Evolutionary conservation across 805 yeast genomes (phyloP).

Genomic region (Candida manassasensis): DNA sequence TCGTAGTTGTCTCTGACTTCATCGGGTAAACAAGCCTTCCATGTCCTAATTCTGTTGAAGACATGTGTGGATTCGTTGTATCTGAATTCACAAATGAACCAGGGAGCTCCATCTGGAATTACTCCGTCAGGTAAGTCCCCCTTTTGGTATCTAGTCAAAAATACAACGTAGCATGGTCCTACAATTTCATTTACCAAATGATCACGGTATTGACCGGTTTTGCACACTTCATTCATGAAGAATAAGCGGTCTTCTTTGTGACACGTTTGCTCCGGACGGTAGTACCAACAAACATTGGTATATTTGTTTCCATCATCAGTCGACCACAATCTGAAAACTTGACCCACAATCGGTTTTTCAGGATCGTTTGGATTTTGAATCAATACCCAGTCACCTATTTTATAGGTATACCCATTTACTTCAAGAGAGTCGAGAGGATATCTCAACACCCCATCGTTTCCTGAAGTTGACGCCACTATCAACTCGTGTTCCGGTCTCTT

Average conservation of each 20-base stretch:
- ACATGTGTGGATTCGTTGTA: slow-evolving; percentile 87
- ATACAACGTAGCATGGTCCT: slow-evolving; percentile 92
- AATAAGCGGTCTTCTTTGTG: slow-evolving; percentile 87
- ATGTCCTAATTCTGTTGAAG: slow-evolving; percentile 92
- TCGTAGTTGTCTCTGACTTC: slow-evolving; percentile 87
- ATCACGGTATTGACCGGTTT: slow-evolving; percentile 94
- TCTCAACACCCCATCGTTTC: slow-evolving; percentile 50
- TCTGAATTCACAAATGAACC: slow-evolving; percentile 91
- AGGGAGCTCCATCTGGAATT: slow-evolving; percentile 70
- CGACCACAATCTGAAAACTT: slow-evolving; percentile 89
- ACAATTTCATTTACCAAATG: slow-evolving; percentile 84
- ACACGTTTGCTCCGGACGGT: slow-evolving; percentile 96
- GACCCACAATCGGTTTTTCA: slow-evolving; percentile 87
- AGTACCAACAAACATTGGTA: slow-evolving; percentile 96
- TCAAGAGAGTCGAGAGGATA: slow-evolving; percentile 77
- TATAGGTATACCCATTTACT: slow-evolving; percentile 65
- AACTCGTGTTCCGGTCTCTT: slow-evolving; percentile 79
- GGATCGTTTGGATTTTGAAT: slow-evolving; percentile 84
- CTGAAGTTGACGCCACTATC: slow-evolving; percentile 36
- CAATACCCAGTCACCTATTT: slow-evolving; percentile 94
- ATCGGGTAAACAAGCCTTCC: slow-evolving; percentile 98
- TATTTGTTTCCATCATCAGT: slow-evolving; percentile 78
- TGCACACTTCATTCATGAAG: slow-evolving; percentile 91
- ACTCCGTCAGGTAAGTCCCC: slow-evolving; percentile 75
- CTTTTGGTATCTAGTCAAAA: slow-evolving; percentile 88